Percentiles rank a stretch among this genome's conserved stretches.
These are phyloP conservation scores for Auriscalpium microsporum DNA, from an alignment of 768 basidiomycete genomes.

Conservation along the genomic window DNA sequence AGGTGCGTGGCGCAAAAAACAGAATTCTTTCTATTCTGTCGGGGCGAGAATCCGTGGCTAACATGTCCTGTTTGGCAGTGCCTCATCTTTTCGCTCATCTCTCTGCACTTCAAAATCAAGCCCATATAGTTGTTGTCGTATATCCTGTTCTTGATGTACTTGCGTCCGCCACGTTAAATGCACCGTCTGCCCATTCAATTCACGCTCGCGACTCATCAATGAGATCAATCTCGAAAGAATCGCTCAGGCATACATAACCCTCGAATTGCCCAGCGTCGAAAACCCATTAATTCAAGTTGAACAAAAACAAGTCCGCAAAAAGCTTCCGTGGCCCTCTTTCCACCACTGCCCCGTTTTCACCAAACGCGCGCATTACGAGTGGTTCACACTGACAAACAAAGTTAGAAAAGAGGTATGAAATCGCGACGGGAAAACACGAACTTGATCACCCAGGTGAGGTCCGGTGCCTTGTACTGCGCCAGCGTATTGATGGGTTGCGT, in stretches of 20 bases:
- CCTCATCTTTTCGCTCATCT: slow-evolving; percentile 95
- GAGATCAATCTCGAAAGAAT: too few species aligned
- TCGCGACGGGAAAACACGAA: neutral
- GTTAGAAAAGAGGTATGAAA: neutral
- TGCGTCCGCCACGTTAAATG: neutral
- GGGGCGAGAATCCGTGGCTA: neutral
- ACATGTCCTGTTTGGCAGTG: slow-evolving; percentile 44
- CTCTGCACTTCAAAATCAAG: slow-evolving; percentile 99
- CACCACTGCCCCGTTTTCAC: too few species aligned
- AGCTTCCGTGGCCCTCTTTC: too few species aligned
- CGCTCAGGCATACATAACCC: too few species aligned
- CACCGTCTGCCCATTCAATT: neutral
- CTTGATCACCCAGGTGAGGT: neutral
- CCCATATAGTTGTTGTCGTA: slow-evolving; percentile 54
- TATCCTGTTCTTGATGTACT: neutral
- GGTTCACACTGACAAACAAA: neutral
- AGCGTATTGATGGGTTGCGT: neutral
- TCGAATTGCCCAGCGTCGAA: too few species aligned
- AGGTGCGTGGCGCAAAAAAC: slow-evolving; percentile 39
- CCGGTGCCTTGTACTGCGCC: neutral
- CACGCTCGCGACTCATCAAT: too few species aligned
- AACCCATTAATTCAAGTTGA: too few species aligned
- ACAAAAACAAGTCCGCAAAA: too few species aligned
- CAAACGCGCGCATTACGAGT: neutral
- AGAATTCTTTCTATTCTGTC: neutral